phyloP scores from a whole-genome alignment of 495 filamentous ascomycete species.

The Clohesyomyces aquaticus region DNA sequence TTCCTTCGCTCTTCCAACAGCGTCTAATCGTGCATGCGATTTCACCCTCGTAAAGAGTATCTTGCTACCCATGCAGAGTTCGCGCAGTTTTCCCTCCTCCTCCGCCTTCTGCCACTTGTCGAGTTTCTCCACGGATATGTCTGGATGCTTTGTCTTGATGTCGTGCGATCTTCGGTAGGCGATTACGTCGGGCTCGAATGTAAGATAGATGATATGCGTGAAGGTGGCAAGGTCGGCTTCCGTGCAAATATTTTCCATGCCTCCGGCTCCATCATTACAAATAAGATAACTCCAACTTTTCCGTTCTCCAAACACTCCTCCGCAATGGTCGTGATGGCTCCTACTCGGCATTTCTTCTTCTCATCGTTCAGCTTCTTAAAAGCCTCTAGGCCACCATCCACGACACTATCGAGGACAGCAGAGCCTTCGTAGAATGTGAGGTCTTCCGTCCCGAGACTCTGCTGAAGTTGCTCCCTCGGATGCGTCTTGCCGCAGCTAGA shows the following conservation, averaged over 20 bases:
- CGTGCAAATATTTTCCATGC: slow-evolving; percentile 53
- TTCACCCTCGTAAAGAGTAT: slow-evolving; percentile 53
- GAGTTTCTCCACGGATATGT: slow-evolving; percentile 51
- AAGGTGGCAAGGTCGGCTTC: slow-evolving; percentile 54
- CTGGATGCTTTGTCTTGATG: slow-evolving; percentile 46
- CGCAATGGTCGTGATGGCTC: slow-evolving; percentile 56
- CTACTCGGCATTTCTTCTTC: not conserved
- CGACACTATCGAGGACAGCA: not conserved
- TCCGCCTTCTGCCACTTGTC: slow-evolving; percentile 59
- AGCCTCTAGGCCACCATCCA: not conserved
- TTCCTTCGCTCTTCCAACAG: slow-evolving; percentile 23
- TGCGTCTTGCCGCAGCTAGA: not conserved
- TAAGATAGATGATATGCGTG: slow-evolving; percentile 66
- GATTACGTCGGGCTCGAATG: slow-evolving; percentile 50
- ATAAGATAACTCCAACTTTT: slow-evolving; percentile 60
- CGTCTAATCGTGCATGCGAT: slow-evolving; percentile 32
- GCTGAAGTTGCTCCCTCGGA: not conserved
- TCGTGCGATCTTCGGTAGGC: slow-evolving; percentile 50
- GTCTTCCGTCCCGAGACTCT: not conserved
- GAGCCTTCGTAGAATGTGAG: not conserved
- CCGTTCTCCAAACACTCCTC: slow-evolving; percentile 47
- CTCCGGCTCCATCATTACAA: slow-evolving; percentile 52
- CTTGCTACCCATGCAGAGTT: slow-evolving; percentile 52
- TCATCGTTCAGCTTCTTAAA: not conserved
- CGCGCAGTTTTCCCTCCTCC: slow-evolving; percentile 52